Evolutionary conservation across 2,329 filamentous ascomycete species (phyloP).

Genomic region (Ceratocystis papillata): DNA sequence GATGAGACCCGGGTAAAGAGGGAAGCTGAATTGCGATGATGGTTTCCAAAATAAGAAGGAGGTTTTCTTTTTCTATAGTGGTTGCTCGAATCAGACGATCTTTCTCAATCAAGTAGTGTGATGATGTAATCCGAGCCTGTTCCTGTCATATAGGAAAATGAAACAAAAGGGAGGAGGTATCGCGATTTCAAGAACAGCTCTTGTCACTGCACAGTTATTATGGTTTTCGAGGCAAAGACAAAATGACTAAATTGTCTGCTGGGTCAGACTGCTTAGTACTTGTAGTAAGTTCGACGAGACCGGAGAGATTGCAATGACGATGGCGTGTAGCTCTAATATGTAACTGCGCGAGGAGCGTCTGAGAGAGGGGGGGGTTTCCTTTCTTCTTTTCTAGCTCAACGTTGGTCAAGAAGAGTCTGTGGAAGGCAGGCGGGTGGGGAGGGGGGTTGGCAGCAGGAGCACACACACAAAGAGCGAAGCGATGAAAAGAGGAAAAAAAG

Average conservation of each 20-base stretch:
- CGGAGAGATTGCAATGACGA: constrained; percentile 7
- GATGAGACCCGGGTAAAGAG: too few relatives aligned
- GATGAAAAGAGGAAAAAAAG: not conserved
- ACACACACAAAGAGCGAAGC: not conserved
- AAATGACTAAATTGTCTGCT: not conserved
- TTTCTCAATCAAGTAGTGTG: not conserved
- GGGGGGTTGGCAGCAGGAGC: not conserved
- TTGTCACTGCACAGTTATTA: too few relatives aligned
- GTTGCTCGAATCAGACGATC: not conserved
- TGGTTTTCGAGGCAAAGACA: constrained; percentile 10
- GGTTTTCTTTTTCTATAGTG: not conserved
- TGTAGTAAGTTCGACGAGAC: not conserved
- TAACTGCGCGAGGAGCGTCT: not conserved
- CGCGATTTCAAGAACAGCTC: not conserved
- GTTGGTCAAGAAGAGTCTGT: constrained; percentile 6
- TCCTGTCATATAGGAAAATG: not conserved
- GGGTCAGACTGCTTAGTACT: not conserved
- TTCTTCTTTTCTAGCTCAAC: constrained; percentile 1
- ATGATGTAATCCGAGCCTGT: not conserved
- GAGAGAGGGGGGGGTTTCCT: too few relatives aligned
- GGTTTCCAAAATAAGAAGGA: not conserved
- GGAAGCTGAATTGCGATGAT: not conserved
- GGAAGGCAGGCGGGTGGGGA: not conserved
- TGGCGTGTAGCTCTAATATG: not conserved
- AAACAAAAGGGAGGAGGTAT: not conserved